Evolutionary conservation across 257 asterid genomes (phyloP), one percentile per base, ranked within the genome.

Genomic region (Ilex aquifolium): DNA sequence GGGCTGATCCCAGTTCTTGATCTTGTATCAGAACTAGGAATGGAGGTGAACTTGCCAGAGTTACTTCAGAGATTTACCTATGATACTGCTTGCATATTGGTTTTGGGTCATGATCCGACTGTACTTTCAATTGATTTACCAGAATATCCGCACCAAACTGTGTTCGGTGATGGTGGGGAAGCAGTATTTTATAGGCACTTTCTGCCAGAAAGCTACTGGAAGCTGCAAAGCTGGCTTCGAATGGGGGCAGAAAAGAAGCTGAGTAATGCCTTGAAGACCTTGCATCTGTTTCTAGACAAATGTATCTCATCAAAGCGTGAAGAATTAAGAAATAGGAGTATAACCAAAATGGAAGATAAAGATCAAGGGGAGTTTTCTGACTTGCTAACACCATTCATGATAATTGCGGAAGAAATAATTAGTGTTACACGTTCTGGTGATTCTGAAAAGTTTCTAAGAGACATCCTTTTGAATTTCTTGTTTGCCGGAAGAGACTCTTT

Each of bases 21-120:
- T 14, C 69, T 74, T 61, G 13, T 51, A 7, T 31, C 75, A 7
- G 10, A 29, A 0, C 2, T 17, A 7, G 46, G 65, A 1, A 14
- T 29, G 0, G 59, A 32, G 0, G 0, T 85, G 0, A 81, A 85
- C 60, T 57, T 85, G 68, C 87, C 80, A 7, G 65, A 57, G 8
- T 21, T 79, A 48, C 77, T 79, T 65, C 78, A 72, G 16, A 71
- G 88, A 59, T 81, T 44, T 64, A 80, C 81, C 79, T 70, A 84
- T 39, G 91, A 86, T 50, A 67, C 79, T 0, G 82, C 78, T 3
- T 70, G 76, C 59, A 64, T 76, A 30, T 10, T 82, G 79, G 77
- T 82, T 0, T 65, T 82, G 0, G 95, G 82, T 3, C 61, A 69
- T 6, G 83, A 86, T 32, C 56, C 62, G 32, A 79, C 66, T 10